Evolutionary conservation across 2,329 filamentous ascomycete genomes (phyloP).

Genomic region (Cryphonectria japonica): DNA sequence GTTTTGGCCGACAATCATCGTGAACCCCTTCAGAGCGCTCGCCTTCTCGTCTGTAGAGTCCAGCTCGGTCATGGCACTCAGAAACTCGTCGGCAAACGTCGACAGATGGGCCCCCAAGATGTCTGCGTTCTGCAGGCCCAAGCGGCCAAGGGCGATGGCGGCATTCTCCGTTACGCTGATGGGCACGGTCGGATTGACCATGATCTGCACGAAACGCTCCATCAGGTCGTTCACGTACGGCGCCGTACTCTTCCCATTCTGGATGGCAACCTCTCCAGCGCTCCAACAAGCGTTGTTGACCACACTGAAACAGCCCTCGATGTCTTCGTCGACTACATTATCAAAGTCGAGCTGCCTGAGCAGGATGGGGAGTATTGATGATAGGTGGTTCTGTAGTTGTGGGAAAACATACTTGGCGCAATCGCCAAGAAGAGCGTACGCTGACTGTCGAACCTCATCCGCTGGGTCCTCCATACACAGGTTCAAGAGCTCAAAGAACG

Average conservation of each 20-base stretch:
- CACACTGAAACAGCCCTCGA: conserved; percentile 85
- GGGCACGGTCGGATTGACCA: conserved; percentile 83
- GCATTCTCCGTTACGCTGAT: conserved; percentile 91
- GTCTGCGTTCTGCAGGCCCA: conserved; percentile 79
- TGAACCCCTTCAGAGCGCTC: conserved; percentile 90
- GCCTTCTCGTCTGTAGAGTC: conserved; percentile 92
- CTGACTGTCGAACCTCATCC: conserved; percentile 94
- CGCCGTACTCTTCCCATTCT: conserved; percentile 73
- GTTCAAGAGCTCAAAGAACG: conserved; percentile 86
- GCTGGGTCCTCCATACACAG: conserved; percentile 91
- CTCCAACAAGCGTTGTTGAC: conserved; percentile 99
- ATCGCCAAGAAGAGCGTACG: conserved; percentile 92
- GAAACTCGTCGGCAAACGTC: conserved; percentile 80
- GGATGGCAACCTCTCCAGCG: conserved; percentile 86
- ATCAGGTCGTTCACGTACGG: conserved; percentile 80
- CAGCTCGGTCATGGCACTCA: conserved; percentile 80
- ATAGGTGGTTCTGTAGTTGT: conserved; percentile 75
- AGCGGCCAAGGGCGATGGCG: conserved; percentile 85
- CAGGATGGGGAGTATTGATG: conserved; percentile 77
- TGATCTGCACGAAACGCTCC: conserved; percentile 76
- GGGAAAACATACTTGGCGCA: conserved; percentile 91
- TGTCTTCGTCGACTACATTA: conserved; percentile 74
- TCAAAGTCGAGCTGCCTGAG: conserved; percentile 87
- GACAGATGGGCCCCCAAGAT: conserved; percentile 77
- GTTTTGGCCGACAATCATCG: conserved; percentile 80